phyloP scores from a whole-genome alignment of 1,139 yeast genomes.

The Hyphopichia burtonii region DNA sequence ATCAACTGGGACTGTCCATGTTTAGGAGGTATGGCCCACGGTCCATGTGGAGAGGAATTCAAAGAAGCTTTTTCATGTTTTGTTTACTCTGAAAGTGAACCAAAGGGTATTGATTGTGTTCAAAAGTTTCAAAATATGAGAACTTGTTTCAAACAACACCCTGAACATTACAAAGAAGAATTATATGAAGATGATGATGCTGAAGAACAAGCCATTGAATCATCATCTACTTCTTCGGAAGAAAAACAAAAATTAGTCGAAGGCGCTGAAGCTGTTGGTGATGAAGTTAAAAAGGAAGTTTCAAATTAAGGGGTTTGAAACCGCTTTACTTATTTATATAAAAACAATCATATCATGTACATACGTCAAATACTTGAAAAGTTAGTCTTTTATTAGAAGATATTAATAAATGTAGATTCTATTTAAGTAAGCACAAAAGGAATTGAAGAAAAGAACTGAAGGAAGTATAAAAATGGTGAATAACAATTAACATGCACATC shows the following conservation, averaged over 20 bases:
- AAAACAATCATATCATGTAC: too few species aligned
- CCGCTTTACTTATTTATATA: too few species aligned
- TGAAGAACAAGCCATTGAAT: slow-evolving; percentile 3
- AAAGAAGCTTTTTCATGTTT: slow-evolving; percentile 96
- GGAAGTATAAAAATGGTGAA: not conserved
- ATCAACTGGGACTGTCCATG: slow-evolving; percentile 99
- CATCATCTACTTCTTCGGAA: slow-evolving; percentile 1
- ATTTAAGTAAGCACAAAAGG: too few species aligned
- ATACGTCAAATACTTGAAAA: not conserved
- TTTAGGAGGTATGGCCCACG: slow-evolving; percentile 98
- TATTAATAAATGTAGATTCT: not conserved
- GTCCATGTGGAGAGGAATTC: slow-evolving; percentile 98
- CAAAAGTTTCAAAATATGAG: slow-evolving; percentile 93
- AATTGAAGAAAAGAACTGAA: not conserved
- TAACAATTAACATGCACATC: slow-evolving; percentile 27
- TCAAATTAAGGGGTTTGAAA: not conserved
- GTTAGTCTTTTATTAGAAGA: not conserved
- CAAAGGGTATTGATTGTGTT: slow-evolving; percentile 96
- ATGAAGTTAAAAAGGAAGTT: slow-evolving; percentile 1
- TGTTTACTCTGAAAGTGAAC: slow-evolving; percentile 91
- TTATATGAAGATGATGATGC: slow-evolving; percentile 69
- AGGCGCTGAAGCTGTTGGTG: slow-evolving; percentile 1
- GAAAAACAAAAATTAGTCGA: slow-evolving; percentile 1
- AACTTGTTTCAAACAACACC: slow-evolving; percentile 88
- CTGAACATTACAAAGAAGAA: slow-evolving; percentile 93